Conservation (phyloP, 2,329 filamentous ascomycete species). For the Microcyclospora pomicola region DNA sequence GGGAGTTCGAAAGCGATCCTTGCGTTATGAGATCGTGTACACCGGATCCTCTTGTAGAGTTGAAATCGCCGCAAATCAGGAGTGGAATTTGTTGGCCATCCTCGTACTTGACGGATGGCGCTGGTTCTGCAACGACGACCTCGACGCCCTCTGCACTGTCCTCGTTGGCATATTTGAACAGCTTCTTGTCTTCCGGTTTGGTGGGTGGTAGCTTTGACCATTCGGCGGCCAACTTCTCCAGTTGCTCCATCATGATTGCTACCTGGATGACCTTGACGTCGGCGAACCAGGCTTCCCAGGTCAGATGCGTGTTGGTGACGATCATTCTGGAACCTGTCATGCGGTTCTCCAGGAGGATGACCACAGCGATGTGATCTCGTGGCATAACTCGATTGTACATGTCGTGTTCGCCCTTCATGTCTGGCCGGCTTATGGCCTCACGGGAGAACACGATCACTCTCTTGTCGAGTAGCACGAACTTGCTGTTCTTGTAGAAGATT, state of each 20-base stretch:
- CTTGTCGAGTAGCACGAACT: conserved; percentile 88
- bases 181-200: conserved; percentile 53
- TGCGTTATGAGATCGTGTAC: conserved; percentile 82
- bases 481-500: conserved; percentile 90
- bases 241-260: conserved; percentile 84
- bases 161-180: conserved; percentile 34
- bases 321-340: conserved; percentile 82
- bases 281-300: conserved; percentile 80
- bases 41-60: conserved; percentile 73
- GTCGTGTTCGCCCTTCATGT: conserved; percentile 95
- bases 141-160: conserved; percentile 36
- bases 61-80: conserved; percentile 89
- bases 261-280: conserved; percentile 97
- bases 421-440: conserved; percentile 82
- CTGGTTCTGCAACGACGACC: conserved; percentile 43
- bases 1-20: conserved; percentile 63
- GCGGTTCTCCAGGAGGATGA: conserved; percentile 86
- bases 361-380: conserved; percentile 88
- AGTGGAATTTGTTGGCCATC: conserved; percentile 79
- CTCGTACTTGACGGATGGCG: conserved; percentile 74
- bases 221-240: conserved; percentile 72
- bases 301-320: conserved; percentile 84
- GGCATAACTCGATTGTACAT: conserved; percentile 99
- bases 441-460: conserved; percentile 84
- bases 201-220: conserved; percentile 68